These are phyloP conservation scores for Pseudomonodictys pantanalensis DNA, from an alignment of 495 filamentous ascomycete species.

Conservation along the genomic window DNA sequence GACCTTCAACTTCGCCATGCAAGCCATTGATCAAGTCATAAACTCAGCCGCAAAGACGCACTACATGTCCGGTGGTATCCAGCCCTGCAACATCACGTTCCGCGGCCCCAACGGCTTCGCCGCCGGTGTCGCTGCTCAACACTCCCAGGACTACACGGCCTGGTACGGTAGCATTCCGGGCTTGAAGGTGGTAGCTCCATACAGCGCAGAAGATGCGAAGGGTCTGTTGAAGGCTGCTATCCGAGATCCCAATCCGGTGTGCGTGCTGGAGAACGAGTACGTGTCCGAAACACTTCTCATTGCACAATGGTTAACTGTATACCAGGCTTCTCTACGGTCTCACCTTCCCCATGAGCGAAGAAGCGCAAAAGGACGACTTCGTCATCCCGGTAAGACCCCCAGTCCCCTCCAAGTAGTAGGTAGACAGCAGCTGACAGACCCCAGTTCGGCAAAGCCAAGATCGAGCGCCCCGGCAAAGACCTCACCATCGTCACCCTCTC, in stretches of 20 bases:
- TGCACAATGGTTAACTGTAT: conserved; percentile 33
- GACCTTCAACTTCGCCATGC: conserved; percentile 99
- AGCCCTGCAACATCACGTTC: conserved; percentile 99
- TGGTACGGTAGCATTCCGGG: conserved; percentile 99
- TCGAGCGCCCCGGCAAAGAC: conserved; percentile 93
- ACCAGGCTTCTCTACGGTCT: conserved; percentile 83
- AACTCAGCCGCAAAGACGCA: conserved; percentile 99
- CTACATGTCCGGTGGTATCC: conserved; percentile 99
- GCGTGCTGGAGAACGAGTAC: conserved; percentile 93
- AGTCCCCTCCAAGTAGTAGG: background rate
- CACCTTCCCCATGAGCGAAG: conserved; percentile 92
- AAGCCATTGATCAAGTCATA: conserved; percentile 99
- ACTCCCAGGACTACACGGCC: conserved; percentile 96
- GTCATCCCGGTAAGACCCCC: conserved; percentile 64
- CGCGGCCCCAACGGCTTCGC: conserved; percentile 98
- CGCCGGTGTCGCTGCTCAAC: conserved; percentile 90
- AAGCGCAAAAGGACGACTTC: conserved; percentile 91
- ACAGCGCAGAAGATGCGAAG: conserved; percentile 97
- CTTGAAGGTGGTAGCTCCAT: conserved; percentile 92
- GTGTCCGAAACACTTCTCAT: conserved; percentile 23
- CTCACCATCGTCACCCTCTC: conserved; percentile 92
- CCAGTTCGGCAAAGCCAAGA: conserved; percentile 91
- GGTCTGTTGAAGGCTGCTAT: conserved; percentile 96
- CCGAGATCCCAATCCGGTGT: conserved; percentile 94
- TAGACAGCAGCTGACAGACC: conserved; percentile 31